Evolutionary conservation across 192 early-diverging fungal species (phyloP).

Genomic region (Coemansia sp.): DNA sequence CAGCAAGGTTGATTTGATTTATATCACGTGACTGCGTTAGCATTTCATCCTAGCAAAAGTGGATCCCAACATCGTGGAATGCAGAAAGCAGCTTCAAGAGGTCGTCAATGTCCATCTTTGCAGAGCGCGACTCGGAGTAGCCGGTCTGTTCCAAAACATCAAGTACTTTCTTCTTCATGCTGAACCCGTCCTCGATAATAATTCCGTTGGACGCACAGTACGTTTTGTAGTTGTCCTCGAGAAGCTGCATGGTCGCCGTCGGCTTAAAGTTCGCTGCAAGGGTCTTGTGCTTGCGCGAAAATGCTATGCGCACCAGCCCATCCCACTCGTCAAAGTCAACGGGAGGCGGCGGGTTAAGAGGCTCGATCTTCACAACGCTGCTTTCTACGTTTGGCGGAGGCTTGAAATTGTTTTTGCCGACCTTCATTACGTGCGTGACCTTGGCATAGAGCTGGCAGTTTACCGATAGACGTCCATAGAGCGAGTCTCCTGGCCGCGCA

Average conservation of each 20-base stretch:
- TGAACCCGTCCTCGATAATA: slow-evolving; percentile 80
- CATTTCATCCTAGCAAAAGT: slow-evolving; percentile 67
- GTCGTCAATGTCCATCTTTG: slow-evolving; percentile 94
- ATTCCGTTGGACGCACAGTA: slow-evolving; percentile 78
- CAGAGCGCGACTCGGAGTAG: slow-evolving; percentile 74
- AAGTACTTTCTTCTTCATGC: slow-evolving; percentile 80
- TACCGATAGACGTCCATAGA: slow-evolving; percentile 90
- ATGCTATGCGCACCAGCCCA: slow-evolving; percentile 90
- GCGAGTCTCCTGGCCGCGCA: slow-evolving; percentile 88
- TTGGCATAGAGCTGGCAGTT: slow-evolving; percentile 94
- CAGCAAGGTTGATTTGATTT: neutral
- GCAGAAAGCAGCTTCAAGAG: slow-evolving; percentile 85
- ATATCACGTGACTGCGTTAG: neutral
- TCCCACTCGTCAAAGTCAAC: slow-evolving; percentile 97
- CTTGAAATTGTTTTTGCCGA: slow-evolving; percentile 97
- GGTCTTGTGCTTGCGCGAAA: slow-evolving; percentile 94
- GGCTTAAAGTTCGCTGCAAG: slow-evolving; percentile 89
- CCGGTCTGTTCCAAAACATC: slow-evolving; percentile 68
- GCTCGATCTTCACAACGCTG: slow-evolving; percentile 93
- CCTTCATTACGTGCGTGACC: slow-evolving; percentile 96
- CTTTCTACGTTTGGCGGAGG: slow-evolving; percentile 97
- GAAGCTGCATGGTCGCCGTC: slow-evolving; percentile 79
- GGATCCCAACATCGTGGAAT: slow-evolving; percentile 90
- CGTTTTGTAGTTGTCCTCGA: slow-evolving; percentile 97
- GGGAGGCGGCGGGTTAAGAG: slow-evolving; percentile 89